Conservation (phyloP, 2,329 filamentous ascomycete species). For the Venturia nashicola region DNA sequence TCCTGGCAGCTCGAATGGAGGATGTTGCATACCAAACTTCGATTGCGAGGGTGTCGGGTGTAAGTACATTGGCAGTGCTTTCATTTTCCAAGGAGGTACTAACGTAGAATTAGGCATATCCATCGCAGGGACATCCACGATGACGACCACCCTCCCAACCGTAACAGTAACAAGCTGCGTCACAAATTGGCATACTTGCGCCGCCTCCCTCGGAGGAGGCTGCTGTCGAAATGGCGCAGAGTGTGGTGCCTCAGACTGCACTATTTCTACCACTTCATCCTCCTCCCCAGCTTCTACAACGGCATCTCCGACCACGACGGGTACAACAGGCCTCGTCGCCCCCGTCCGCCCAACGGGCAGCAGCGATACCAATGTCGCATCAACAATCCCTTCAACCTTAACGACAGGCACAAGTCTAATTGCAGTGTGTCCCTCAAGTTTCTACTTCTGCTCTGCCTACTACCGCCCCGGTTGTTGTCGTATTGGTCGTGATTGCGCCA, state of each 20-base stretch:
- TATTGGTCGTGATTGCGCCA: slow-evolving; percentile 73
- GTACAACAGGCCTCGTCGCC: slow-evolving; percentile 24
- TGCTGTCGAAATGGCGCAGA: slow-evolving; percentile 30
- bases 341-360: slow-evolving; percentile 30
- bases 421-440: slow-evolving; percentile 66
- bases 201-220: slow-evolving; percentile 34
- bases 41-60: slow-evolving; percentile 59
- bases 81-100: neutral
- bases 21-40: slow-evolving; percentile 64
- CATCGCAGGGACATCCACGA: slow-evolving; percentile 12
- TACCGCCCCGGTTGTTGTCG: slow-evolving; percentile 79
- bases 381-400: slow-evolving; percentile 16
- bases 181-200: slow-evolving; percentile 33
- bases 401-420: slow-evolving; percentile 13
- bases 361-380: slow-evolving; percentile 24
- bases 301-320: slow-evolving; percentile 19
- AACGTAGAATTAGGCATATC: neutral
- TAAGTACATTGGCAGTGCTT: slow-evolving; percentile 28
- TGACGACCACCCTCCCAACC: slow-evolving; percentile 17
- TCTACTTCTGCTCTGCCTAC: slow-evolving; percentile 78
- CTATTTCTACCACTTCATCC: slow-evolving; percentile 9
- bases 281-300: neutral
- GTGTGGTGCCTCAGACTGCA: slow-evolving; percentile 30
- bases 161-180: slow-evolving; percentile 24
- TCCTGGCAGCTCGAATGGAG: slow-evolving; percentile 52